A percentile compares a stretch with the other conserved stretches of the same genome.
Conservation (phyloP, 2,329 filamentous ascomycete species). For the Magnaporthiopsis rhizophila region DNA sequence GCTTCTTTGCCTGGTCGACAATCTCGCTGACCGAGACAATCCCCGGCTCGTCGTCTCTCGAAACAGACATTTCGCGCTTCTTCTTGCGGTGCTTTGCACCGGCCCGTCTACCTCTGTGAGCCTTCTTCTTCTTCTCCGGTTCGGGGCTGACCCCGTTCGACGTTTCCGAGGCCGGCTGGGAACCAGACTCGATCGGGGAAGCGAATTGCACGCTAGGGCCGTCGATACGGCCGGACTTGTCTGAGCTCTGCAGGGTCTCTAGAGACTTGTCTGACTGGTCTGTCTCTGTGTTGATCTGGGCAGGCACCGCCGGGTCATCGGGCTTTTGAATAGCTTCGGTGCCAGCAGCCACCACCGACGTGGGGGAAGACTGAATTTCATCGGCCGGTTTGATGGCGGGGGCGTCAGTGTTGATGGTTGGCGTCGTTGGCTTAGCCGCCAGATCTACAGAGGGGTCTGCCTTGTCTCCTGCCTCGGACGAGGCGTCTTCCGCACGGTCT, state of each 20-base stretch:
- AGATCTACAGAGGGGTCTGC: neutral
- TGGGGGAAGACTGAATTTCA: too few relatives aligned
- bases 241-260: neutral
- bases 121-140: conserved; percentile 51
- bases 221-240: neutral
- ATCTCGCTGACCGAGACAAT: conserved; percentile 51
- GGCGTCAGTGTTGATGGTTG: neutral
- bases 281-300: neutral
- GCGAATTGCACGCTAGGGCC: neutral
- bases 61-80: conserved; percentile 43
- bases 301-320: neutral
- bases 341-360: neutral
- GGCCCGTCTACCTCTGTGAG: conserved; percentile 63
- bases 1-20: conserved; percentile 49
- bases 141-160: neutral
- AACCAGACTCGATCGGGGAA: neutral
- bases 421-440: neutral
- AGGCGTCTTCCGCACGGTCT: neutral
- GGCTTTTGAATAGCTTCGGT: neutral
- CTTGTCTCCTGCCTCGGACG: neutral
- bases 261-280: neutral
- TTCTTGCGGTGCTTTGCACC: conserved; percentile 59
- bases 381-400: too few relatives aligned
- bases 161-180: conserved; percentile 7
- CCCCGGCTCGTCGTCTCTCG: conserved; percentile 36